Evolutionary conservation across 257 asterid genomes (phyloP).

Genomic region (Solanum arcanum): DNA sequence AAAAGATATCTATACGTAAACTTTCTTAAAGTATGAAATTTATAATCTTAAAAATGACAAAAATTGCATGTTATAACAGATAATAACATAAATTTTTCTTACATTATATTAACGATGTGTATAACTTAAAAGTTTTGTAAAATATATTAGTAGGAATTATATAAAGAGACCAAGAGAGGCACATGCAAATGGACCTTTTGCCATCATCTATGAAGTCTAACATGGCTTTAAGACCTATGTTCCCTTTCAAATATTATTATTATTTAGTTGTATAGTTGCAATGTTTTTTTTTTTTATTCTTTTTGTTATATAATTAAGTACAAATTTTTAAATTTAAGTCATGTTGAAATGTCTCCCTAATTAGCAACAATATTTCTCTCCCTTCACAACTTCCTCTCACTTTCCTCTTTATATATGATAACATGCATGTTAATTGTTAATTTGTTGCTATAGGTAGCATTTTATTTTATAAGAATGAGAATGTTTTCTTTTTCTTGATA

Average conservation of each 20-base stretch:
- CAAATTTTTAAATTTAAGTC: not conserved
- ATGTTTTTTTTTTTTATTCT: not conserved
- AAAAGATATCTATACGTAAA: not conserved
- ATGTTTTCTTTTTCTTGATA: not conserved
- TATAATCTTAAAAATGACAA: no score
- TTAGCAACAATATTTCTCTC: not conserved
- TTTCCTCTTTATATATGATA: not conserved
- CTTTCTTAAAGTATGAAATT: not conserved
- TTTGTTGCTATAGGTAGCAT: not conserved
- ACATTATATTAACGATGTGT: not conserved
- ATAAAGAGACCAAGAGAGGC: not conserved
- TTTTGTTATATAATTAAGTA: not conserved
- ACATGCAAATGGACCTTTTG: not conserved
- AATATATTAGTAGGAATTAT: not conserved
- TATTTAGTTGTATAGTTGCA: not conserved
- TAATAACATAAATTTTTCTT: accelerated
- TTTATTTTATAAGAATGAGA: not conserved
- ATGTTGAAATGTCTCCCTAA: not conserved
- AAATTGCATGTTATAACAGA: no score
- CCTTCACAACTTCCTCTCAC: not conserved
- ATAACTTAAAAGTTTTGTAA: not conserved
- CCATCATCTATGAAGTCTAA: not conserved
- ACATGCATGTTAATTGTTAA: not conserved
- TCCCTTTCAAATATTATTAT: not conserved
- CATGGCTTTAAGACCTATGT: not conserved